Evolutionary conservation across 2,329 filamentous ascomycete genomes (phyloP), one percentile per base, ranked within the genome.

Genomic region (Diaporthe sp.): DNA sequence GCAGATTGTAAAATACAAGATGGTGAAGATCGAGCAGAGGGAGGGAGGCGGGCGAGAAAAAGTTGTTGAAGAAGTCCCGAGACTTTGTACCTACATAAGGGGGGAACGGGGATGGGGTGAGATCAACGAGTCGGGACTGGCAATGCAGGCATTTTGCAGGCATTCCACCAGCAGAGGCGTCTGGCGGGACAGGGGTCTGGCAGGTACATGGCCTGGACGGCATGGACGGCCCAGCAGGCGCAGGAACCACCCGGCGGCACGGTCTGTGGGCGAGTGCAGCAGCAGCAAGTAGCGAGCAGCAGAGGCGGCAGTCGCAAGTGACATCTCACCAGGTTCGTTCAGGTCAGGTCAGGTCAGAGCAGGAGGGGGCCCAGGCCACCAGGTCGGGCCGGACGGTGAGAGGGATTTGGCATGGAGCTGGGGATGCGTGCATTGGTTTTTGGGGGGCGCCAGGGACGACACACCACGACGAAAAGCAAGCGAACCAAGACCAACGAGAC

Each of bases 1-100:
- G 22, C n/a, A 68, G 46, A 49, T 70, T 65, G 39, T 44, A 42
- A 31, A 67, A 68, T 39, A 68, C 65, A 68, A 74, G 71, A 71
- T 39, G 44, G 42, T 71, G 65, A 71, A 58, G 49, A 71, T 57
- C 37, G 17, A 51, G 31, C 65, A 53, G 46, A 53, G 31, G 65
- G n/a, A 51, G 58, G 46, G 44, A 42, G 71, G 71, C 46, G 71
- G 71, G 75, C 42, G 75, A 70, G 61, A 37, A 28, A 53, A 25
- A 53, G 34, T 15, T 68, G 46, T 68, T 68, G 65, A 68, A 68
- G 65, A 68, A 68, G 46, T 68, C 65, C 65, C 53, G 65, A 68
- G 65, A 39, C 65, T 68, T 71, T 65, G 73, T 75, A 77, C 70
- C 73, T 75, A 77, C 75, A 76, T 76, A 75, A 77, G 65, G 55